These are phyloP conservation scores for Blastobotrys chiropterorum DNA, from an alignment of 805 yeast genomes.

Conservation along the genomic window DNA sequence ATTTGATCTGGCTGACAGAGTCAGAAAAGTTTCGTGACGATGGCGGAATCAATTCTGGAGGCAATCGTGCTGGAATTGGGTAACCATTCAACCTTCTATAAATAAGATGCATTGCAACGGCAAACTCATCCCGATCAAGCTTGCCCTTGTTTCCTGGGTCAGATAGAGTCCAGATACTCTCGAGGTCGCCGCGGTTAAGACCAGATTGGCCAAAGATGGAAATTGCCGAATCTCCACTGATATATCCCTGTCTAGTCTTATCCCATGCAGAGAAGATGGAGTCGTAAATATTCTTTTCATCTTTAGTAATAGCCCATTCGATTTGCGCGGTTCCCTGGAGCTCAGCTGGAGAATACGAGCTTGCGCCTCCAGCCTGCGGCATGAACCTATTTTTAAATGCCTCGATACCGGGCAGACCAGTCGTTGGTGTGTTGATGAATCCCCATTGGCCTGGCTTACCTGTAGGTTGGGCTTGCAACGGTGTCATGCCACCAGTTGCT, in stretches of 20 bases:
- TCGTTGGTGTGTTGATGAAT: slow-evolving; percentile 60
- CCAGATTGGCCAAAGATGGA: slow-evolving; percentile 89
- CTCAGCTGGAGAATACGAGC: slow-evolving; percentile 27
- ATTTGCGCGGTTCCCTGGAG: slow-evolving; percentile 46
- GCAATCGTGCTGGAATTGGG: slow-evolving; percentile 74
- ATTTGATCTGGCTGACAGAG: slow-evolving; percentile 63
- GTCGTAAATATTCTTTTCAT: slow-evolving; percentile 81
- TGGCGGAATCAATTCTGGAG: slow-evolving; percentile 87
- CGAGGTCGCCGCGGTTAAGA: slow-evolving; percentile 75
- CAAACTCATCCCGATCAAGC: slow-evolving; percentile 83
- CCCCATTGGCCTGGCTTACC: slow-evolving; percentile 82
- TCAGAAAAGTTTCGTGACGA: slow-evolving; percentile 70
- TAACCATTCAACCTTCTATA: slow-evolving; percentile 85
- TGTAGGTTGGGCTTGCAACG: slow-evolving; percentile 39
- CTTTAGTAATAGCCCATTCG: slow-evolving; percentile 78
- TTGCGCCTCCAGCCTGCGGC: slow-evolving; percentile 38
- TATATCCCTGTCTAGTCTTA: slow-evolving; percentile 52
- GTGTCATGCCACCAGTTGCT: slow-evolving; percentile 28
- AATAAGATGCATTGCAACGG: slow-evolving; percentile 95
- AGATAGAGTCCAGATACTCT: slow-evolving; percentile 83
- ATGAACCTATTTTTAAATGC: slow-evolving; percentile 60
- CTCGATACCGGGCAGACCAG: slow-evolving; percentile 65
- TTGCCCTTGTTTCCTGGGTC: slow-evolving; percentile 79
- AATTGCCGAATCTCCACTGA: slow-evolving; percentile 78
- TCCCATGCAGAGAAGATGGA: slow-evolving; percentile 89